Evolutionary conservation across 305 asterid species (phyloP).

Genomic region (Fraxinus angustifolia): DNA sequence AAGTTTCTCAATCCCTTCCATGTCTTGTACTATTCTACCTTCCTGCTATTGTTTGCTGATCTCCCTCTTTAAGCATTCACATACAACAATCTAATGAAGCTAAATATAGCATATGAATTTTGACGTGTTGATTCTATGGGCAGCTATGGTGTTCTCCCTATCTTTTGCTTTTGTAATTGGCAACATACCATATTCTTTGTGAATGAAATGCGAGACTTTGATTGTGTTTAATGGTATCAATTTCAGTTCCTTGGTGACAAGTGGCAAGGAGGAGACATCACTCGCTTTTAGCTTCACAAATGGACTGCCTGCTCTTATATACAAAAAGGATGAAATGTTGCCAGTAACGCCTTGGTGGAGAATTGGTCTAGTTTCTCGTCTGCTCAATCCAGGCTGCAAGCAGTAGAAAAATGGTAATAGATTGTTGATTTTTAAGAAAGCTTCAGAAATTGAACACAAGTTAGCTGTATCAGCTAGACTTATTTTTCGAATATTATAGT

Average conservation of each 20-base stretch:
- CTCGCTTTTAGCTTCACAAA: constrained; percentile 25
- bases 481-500: neutral
- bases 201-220: neutral
- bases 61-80: neutral
- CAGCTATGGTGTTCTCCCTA: neutral
- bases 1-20: neutral
- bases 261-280: constrained; percentile 38
- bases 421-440: neutral
- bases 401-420: constrained; percentile 23
- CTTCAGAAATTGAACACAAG: neutral
- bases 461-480: neutral
- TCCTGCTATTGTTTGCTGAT: neutral
- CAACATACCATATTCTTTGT: neutral
- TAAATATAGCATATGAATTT: neutral
- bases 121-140: neutral
- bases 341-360: constrained; percentile 80
- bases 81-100: neutral
- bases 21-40: neutral
- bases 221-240: constrained; percentile 7
- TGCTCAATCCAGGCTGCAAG: constrained; percentile 41
- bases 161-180: neutral
- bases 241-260: constrained; percentile 43
- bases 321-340: constrained; percentile 41
- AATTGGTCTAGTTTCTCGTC: constrained; percentile 55
- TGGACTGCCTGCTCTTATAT: constrained; percentile 51